Percentiles rank a stretch among this genome's conserved stretches.
phyloP scores from a whole-genome alignment of 441 rosid genomes.

The Euphorbia celastroides region DNA sequence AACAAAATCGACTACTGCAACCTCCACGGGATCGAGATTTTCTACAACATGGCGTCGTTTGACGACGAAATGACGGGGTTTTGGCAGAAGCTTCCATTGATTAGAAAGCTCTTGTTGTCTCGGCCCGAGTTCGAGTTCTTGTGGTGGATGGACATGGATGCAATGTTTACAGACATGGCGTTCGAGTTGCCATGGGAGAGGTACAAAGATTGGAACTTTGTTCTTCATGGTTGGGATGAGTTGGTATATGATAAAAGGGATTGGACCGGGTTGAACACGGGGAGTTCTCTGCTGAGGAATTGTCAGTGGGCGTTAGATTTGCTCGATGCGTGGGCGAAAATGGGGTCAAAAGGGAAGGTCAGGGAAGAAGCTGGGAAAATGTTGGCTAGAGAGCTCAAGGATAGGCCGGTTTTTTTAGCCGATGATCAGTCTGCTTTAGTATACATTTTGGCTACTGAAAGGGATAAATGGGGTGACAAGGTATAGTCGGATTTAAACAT shows the following conservation, averaged over 20 bases:
- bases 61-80: too few species aligned
- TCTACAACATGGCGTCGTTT: slow-evolving; percentile 77
- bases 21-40: slow-evolving; percentile 72
- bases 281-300: slow-evolving; percentile 76
- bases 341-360: slow-evolving; percentile 93
- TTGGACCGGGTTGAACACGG: slow-evolving; percentile 86
- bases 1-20: slow-evolving; percentile 92
- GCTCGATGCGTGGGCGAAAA: slow-evolving; percentile 78
- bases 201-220: slow-evolving; percentile 65
- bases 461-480: slow-evolving; percentile 68
- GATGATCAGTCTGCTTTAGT: slow-evolving; percentile 93
- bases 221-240: slow-evolving; percentile 89
- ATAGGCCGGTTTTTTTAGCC: too few species aligned
- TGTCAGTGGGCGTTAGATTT: slow-evolving; percentile 78
- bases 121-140: slow-evolving; percentile 86
- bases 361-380: too few species aligned
- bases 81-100: too few species aligned
- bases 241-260: slow-evolving; percentile 79
- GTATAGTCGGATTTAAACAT: too few species aligned
- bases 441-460: slow-evolving; percentile 65
- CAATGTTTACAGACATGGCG: slow-evolving; percentile 92
- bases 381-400: too few species aligned
- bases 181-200: slow-evolving; percentile 94
- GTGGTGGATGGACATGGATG: slow-evolving; percentile 99
- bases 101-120: slow-evolving; percentile 59